These are phyloP conservation scores for Globisporangium lucens DNA, from an alignment of 352 stramenopile genomes.

Conservation along the genomic window DNA sequence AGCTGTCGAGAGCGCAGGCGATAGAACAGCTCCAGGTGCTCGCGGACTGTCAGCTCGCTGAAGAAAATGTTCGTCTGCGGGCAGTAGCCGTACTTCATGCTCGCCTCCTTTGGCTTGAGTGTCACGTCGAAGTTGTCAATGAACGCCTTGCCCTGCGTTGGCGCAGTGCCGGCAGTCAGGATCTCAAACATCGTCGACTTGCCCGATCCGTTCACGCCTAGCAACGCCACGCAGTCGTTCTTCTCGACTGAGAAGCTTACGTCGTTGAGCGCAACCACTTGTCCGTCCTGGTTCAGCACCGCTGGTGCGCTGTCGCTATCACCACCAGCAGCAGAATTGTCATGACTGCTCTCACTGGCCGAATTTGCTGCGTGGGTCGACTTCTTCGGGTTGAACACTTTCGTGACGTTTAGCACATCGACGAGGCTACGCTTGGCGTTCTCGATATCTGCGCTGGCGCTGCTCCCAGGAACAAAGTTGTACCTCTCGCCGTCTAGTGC, in stretches of 20 bases:
- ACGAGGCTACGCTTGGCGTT: slow-evolving; percentile 42
- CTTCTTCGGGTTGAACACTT: slow-evolving; percentile 65
- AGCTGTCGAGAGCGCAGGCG: slow-evolving; percentile 39
- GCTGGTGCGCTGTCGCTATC: slow-evolving; percentile 13
- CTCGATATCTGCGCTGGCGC: slow-evolving; percentile 16
- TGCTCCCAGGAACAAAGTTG: background rate
- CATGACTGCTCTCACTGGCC: slow-evolving; percentile 1
- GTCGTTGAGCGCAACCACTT: slow-evolving; percentile 68
- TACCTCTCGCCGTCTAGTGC: background rate
- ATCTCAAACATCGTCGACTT: slow-evolving; percentile 98
- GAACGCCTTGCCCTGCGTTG: slow-evolving; percentile 55
- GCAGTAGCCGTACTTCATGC: slow-evolving; percentile 72
- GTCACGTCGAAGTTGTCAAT: slow-evolving; percentile 68
- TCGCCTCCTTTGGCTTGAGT: slow-evolving; percentile 42
- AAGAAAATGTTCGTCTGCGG: slow-evolving; percentile 79
- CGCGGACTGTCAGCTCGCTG: slow-evolving; percentile 59
- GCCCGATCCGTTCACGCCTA: slow-evolving; percentile 94
- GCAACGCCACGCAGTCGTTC: slow-evolving; percentile 89
- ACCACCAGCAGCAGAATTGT: slow-evolving; percentile 5
- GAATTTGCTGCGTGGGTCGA: background rate
- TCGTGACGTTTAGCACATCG: slow-evolving; percentile 43
- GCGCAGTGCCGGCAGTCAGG: slow-evolving; percentile 88
- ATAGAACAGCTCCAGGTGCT: slow-evolving; percentile 76
- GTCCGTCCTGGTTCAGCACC: slow-evolving; percentile 37
- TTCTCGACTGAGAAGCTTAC: slow-evolving; percentile 83